Conservation (phyloP, 345 rosid genomes). For the Citrus unshiu region DNA sequence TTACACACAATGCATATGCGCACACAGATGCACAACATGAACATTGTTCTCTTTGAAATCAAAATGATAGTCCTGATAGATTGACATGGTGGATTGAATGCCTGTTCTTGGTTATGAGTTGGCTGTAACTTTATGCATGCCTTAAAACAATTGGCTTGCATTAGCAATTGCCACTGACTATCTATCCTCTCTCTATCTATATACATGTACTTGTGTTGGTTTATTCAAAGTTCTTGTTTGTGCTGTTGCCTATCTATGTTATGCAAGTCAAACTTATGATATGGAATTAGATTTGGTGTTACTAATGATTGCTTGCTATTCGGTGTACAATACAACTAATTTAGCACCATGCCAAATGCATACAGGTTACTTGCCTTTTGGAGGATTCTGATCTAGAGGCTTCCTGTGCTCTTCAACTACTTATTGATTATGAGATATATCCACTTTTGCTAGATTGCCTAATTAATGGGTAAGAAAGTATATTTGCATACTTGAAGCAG, state of each 20-base stretch:
- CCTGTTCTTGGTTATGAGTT: neutral
- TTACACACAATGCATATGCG: neutral
- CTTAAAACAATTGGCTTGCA: neutral
- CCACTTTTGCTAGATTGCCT: slow-evolving; percentile 77
- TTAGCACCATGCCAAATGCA: slow-evolving; percentile 10
- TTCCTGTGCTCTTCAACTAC: slow-evolving; percentile 44
- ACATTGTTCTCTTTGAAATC: neutral
- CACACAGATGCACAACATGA: neutral
- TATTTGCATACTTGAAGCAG: neutral
- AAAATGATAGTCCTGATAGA: neutral
- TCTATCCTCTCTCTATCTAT: neutral
- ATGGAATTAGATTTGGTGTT: neutral
- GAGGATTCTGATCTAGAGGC: slow-evolving; percentile 41
- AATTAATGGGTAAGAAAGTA: slow-evolving; percentile 50
- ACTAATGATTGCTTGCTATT: neutral
- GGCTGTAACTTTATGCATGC: neutral
- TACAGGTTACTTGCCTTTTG: slow-evolving; percentile 63
- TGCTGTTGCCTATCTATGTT: neutral
- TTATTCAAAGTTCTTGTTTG: neutral
- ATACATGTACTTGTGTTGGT: neutral
- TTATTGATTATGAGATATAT: slow-evolving; percentile 52
- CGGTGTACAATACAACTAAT: neutral
- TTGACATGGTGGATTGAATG: neutral
- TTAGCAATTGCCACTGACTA: neutral
- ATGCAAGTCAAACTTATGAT: neutral